Evolutionary conservation across 805 yeast species (phyloP), one percentile per base, ranked within the genome.

Genomic region (Nakazawaea sp.): DNA sequence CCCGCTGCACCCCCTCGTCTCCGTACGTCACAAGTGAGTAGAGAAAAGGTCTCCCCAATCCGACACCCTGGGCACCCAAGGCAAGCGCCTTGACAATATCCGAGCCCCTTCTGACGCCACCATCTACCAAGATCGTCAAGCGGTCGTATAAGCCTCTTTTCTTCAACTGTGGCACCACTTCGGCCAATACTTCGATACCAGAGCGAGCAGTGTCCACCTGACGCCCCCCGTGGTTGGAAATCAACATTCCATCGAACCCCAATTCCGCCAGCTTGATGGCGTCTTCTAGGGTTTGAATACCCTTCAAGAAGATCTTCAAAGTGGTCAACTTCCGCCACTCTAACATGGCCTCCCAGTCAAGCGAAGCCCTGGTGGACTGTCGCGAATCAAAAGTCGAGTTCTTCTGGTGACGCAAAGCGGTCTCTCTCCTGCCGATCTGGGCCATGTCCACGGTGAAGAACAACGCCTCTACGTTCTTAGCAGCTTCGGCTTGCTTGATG

Each of bases 151-250:
- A 43, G 4, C 64, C 63, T 21, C 51, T 55, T 31, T 56, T 60
- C 34, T 54, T 58, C 26, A 72, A 48, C 2, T 59, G 43, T 9
- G 68, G 70, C 66, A 64, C 67, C 3, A 71, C 67, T 42, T 78
- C 88, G 6, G 76, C 78, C 33, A 81, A 59, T 2, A 78, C 73
- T 40, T 57, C 60, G 7, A 58, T 42, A 1, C 61, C 57, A 1
- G 62, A 52, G 12, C 50, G 36, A 4, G 61, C 47, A 38, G 43
- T 51, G 32, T 58, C 63, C 16, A 58, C 41, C 38, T 58, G 63
- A 31, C 63, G 41, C 4, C 63, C 62, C 3, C 63, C 61, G 44
- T 58, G 62, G 38, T 58, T 58, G 4, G 61, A 55, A 18, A 58
- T 32, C 8, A 59, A 56, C 11, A 59, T 52, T 3, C 56, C 64